Conservation (phyloP, 345 rosid species). For the Populus davidiana region DNA sequence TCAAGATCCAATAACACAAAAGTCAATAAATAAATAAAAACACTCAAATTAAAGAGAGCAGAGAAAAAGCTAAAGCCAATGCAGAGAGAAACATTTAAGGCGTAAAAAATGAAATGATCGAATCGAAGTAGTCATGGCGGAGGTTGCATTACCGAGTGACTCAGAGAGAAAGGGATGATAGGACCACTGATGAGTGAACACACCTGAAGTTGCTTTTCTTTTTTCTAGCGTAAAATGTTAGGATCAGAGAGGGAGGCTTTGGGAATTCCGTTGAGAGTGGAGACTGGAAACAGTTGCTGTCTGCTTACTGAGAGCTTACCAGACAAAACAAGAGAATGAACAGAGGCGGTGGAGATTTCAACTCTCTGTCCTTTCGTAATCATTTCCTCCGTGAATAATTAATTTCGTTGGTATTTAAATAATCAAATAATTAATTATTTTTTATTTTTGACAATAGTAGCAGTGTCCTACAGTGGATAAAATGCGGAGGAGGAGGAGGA, state of each 20-base stretch:
- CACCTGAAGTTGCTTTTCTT: not conserved
- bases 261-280: constrained; percentile 45
- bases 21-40: constrained; percentile 11
- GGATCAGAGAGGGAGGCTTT: constrained; percentile 19
- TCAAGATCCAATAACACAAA: constrained; percentile 22
- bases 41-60: not conserved
- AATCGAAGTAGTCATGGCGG: not conserved
- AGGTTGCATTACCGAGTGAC: constrained; percentile 1
- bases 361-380: not conserved
- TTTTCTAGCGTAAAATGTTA: too few relatives aligned
- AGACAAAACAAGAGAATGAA: constrained; percentile 4
- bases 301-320: constrained; percentile 6
- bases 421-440: not conserved
- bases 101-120: too few relatives aligned
- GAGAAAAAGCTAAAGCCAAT: not conserved
- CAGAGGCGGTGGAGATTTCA: constrained; percentile 32
- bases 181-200: not conserved
- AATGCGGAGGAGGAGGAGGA: too few relatives aligned
- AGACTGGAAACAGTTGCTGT: constrained; percentile 5
- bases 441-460: not conserved
- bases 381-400: too few relatives aligned
- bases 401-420: too few relatives aligned
- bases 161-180: not conserved
- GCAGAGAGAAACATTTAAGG: not conserved
- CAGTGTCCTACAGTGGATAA: too few relatives aligned